A percentile compares a stretch with the other conserved stretches of the same genome.
phyloP scores from a whole-genome alignment of 164 flowering plant genomes.

The Tetrastigma voinierianum region DNA sequence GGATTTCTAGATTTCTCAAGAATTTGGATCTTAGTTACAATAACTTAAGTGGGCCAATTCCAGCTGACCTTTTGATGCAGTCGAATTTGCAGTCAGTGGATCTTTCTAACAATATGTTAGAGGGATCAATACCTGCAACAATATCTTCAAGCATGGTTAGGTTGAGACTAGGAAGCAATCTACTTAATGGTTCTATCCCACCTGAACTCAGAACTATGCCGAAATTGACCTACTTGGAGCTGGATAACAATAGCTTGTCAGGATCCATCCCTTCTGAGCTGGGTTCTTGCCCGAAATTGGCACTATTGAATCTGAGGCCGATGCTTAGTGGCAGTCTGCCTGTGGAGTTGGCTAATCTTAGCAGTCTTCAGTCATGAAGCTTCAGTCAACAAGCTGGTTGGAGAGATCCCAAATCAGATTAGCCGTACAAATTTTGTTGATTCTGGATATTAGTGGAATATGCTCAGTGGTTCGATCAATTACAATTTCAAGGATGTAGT shows the following conservation, averaged over 20 bases:
- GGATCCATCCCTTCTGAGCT: slow-evolving; percentile 39
- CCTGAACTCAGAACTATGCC: slow-evolving; percentile 19
- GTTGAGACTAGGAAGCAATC: slow-evolving; percentile 41
- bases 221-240: slow-evolving; percentile 41
- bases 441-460: slow-evolving; percentile 41
- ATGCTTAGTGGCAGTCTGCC: slow-evolving; percentile 35
- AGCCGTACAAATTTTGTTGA: slow-evolving; percentile 22
- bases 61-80: slow-evolving; percentile 31
- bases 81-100: slow-evolving; percentile 37
- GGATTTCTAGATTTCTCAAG: slow-evolving; percentile 20
- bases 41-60: slow-evolving; percentile 30
- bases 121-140: slow-evolving; percentile 33
- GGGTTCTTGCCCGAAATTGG: slow-evolving; percentile 29
- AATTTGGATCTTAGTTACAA: slow-evolving; percentile 50
- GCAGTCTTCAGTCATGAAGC: slow-evolving; percentile 35
- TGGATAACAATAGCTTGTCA: slow-evolving; percentile 32
- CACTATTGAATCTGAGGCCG: slow-evolving; percentile 38
- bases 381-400: slow-evolving; percentile 35
- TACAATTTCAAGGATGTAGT: slow-evolving; percentile 23
- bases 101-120: slow-evolving; percentile 31
- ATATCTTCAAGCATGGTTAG: slow-evolving; percentile 31
- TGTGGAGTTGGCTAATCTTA: slow-evolving; percentile 28
- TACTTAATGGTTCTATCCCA: slow-evolving; percentile 33
- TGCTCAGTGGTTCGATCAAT: slow-evolving; percentile 37
- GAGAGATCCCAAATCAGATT: slow-evolving; percentile 34